Percentiles rank a stretch among this genome's conserved stretches.
These are phyloP conservation scores for Candida ovalis DNA, from an alignment of 805 yeast genomes.

Conservation along the genomic window DNA sequence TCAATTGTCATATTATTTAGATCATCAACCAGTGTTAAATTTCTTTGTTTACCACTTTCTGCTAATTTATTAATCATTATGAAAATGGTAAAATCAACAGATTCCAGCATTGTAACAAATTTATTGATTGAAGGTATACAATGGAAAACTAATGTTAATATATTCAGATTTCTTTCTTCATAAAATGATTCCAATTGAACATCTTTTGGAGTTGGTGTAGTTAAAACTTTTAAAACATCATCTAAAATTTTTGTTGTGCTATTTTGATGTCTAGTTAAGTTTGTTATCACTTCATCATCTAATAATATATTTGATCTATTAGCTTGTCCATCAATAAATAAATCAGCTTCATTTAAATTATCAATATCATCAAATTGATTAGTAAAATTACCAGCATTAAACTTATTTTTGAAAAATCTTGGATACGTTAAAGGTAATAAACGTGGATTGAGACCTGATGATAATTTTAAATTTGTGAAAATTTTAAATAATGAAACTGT, in stretches of 20 bases:
- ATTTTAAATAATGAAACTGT: conserved; percentile 14
- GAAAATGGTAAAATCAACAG: conserved; percentile 58
- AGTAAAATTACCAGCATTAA: conserved; percentile 78
- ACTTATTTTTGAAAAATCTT: conserved; percentile 59
- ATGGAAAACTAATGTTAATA: conserved; percentile 51
- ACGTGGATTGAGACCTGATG: conserved; percentile 14
- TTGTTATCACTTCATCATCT: conserved; percentile 44
- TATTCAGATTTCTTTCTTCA: conserved; percentile 46
- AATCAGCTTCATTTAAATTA: conserved; percentile 26
- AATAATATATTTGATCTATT: conserved; percentile 39
- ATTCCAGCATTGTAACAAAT: conserved; percentile 51
- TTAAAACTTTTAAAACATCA: conserved; percentile 40
- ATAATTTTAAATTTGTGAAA: conserved; percentile 13
- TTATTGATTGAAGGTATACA: conserved; percentile 45
- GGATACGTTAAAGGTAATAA: conserved; percentile 65
- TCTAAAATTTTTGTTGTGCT: conserved; percentile 37
- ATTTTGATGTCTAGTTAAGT: conserved; percentile 33
- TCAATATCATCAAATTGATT: conserved; percentile 53
- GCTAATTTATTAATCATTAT: conserved; percentile 29
- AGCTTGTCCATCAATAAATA: conserved; percentile 23
- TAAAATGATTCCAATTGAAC: conserved; percentile 20
- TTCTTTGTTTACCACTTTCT: conserved; percentile 11
- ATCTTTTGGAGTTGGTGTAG: conserved; percentile 33
- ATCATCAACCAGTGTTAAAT: conserved; percentile 26
- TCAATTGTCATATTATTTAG: conserved; percentile 12